These are phyloP conservation scores for Taphrina confusa DNA, from an alignment of 1,139 yeast genomes.

Conservation along the genomic window DNA sequence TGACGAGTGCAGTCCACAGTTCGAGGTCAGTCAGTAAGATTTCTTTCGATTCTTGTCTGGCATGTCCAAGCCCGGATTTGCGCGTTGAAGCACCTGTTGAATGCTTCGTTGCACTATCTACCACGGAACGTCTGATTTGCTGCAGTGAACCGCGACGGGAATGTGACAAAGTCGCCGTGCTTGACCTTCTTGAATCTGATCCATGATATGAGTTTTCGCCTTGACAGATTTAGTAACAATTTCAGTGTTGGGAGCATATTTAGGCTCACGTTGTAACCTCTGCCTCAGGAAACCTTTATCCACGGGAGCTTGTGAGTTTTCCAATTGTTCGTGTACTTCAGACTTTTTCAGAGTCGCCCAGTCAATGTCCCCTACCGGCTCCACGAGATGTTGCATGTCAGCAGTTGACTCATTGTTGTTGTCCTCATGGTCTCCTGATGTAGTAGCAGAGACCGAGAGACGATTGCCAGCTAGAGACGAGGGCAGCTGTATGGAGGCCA, in stretches of 20 bases:
- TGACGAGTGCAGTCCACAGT: constrained; percentile 47
- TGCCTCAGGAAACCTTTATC: constrained; percentile 14
- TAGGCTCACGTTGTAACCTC: constrained; percentile 3
- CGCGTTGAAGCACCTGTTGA: constrained; percentile 1
- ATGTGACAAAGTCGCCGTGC: not conserved
- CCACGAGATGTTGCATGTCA: no score
- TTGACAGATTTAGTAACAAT: not conserved
- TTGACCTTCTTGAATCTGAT: constrained; percentile 1
- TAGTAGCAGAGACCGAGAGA: not conserved
- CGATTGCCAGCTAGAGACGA: not conserved
- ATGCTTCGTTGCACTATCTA: constrained; percentile 21
- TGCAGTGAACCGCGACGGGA: constrained; percentile 23
- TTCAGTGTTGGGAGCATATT: not conserved
- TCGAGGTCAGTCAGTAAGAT: constrained; percentile 43
- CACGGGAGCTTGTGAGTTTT: not conserved
- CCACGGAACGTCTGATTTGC: constrained; percentile 26
- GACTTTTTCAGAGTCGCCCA: constrained; percentile 16
- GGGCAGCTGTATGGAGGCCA: constrained; percentile 7
- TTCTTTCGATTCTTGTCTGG: constrained; percentile 28
- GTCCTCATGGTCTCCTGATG: no score
- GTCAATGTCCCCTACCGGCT: constrained; percentile 9
- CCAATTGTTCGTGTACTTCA: constrained; percentile 8
- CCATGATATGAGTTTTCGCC: constrained; percentile 11
- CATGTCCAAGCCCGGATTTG: constrained; percentile 18
- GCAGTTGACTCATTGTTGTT: no score